Evolutionary conservation across 805 yeast species (phyloP).

Genomic region (Zygosaccharomyces gambellarensis): DNA sequence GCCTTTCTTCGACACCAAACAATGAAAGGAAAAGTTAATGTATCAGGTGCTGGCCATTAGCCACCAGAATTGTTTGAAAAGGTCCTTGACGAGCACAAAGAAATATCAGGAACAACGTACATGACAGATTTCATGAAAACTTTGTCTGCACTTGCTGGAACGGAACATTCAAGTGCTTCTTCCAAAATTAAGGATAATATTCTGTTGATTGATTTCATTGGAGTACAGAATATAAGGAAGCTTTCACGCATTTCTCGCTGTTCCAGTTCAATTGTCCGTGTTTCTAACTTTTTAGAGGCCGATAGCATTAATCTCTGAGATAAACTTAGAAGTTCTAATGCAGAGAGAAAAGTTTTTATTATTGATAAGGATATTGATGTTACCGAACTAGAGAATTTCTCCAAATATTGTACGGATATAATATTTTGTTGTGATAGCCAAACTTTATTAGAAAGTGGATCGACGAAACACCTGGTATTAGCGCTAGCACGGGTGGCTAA

Average conservation of each 20-base stretch:
- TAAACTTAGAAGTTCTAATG: not conserved
- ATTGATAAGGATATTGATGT: not conserved
- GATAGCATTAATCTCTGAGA: not conserved
- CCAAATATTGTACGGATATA: not conserved
- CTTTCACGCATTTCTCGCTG: not conserved
- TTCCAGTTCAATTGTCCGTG: conserved; percentile 1
- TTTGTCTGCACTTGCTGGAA: too few relatives aligned
- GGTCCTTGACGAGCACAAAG: not conserved
- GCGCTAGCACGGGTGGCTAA: not conserved
- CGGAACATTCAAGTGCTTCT: not conserved
- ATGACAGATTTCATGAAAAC: not conserved
- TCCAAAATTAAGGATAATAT: too few relatives aligned
- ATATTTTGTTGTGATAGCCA: not conserved
- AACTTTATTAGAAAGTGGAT: not conserved
- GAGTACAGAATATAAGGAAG: not conserved
- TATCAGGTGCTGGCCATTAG: not conserved
- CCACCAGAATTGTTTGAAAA: not conserved
- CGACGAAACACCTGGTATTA: not conserved
- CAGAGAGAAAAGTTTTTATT: not conserved
- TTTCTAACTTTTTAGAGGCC: not conserved
- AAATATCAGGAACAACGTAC: conserved; percentile 6
- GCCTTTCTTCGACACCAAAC: not conserved
- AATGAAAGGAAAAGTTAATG: not conserved
- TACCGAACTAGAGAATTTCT: not conserved
- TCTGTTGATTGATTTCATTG: too few relatives aligned